Percentiles rank a stretch among this genome's conserved stretches.
These are phyloP conservation scores for Discostella pseudostelligera DNA, from an alignment of 108 stramenopile genomes.

Conservation along the genomic window DNA sequence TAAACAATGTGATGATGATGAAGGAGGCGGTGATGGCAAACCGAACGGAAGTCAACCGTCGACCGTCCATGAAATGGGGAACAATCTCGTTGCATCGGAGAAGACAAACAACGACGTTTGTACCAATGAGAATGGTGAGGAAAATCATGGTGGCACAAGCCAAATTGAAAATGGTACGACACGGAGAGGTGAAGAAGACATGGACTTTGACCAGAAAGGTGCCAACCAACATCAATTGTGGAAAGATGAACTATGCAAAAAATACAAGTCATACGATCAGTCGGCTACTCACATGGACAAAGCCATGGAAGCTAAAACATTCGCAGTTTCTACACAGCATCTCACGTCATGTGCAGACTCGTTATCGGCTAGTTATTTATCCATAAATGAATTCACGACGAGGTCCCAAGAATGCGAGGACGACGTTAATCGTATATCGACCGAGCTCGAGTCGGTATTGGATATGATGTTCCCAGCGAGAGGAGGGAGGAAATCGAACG, in stretches of 20 bases:
- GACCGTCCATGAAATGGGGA: neutral
- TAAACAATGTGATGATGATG: conserved; percentile 4
- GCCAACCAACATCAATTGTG: neutral
- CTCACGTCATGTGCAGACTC: conserved; percentile 25
- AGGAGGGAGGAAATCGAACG: conserved; percentile 10
- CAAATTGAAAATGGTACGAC: neutral
- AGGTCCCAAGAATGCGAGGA: conserved; percentile 15
- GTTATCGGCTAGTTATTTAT: conserved; percentile 18
- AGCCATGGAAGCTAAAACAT: conserved; percentile 2
- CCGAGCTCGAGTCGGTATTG: conserved; percentile 15
- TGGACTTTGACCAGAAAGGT: neutral
- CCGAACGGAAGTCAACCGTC: neutral
- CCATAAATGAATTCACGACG: conserved; percentile 3
- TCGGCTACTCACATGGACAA: conserved; percentile 12
- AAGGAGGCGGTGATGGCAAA: neutral
- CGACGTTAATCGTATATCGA: conserved; percentile 15
- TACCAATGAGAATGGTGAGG: neutral
- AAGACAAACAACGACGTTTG: neutral
- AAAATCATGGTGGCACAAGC: neutral
- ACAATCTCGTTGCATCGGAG: neutral
- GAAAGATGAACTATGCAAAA: conserved; percentile 12
- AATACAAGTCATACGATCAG: neutral
- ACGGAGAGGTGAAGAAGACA: neutral
- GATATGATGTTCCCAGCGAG: conserved; percentile 28
- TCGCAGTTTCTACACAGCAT: conserved; percentile 5